Conservation (phyloP, 805 yeast genomes). For the Metschnikowia aberdeeniae region DNA sequence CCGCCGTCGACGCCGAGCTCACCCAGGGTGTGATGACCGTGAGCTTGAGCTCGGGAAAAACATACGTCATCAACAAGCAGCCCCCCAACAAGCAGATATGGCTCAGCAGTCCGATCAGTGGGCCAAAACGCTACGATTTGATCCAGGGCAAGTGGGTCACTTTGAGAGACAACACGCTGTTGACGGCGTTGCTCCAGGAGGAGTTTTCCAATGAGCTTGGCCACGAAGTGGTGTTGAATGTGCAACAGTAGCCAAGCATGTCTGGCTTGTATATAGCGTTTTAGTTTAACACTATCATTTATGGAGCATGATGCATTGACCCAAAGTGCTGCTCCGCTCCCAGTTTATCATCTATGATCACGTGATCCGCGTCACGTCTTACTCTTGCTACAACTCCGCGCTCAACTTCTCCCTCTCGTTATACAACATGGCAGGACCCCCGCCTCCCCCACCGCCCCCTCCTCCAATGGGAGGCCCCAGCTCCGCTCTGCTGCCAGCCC, state of each 20-base stretch:
- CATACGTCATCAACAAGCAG: slow-evolving; percentile 92
- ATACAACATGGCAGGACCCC: slow-evolving; percentile 38
- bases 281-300: too few relatives aligned
- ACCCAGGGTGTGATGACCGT: slow-evolving; percentile 85
- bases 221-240: slow-evolving; percentile 13
- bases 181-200: slow-evolving; percentile 31
- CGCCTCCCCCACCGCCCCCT: slow-evolving; percentile 35
- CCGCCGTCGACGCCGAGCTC: slow-evolving; percentile 71
- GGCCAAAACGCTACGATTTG: slow-evolving; percentile 76
- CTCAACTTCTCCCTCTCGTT: neutral
- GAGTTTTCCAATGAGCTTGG: slow-evolving; percentile 32
- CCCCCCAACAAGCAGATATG: slow-evolving; percentile 97
- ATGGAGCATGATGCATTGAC: too few relatives aligned
- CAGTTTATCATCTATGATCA: too few relatives aligned
- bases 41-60: slow-evolving; percentile 65
- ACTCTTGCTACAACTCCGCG: neutral
- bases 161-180: slow-evolving; percentile 52
- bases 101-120: slow-evolving; percentile 90
- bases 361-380: too few relatives aligned
- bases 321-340: too few relatives aligned
- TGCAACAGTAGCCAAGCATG: slow-evolving; percentile 7
- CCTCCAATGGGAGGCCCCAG: slow-evolving; percentile 21
- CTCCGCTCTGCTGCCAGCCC: slow-evolving; percentile 21
- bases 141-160: slow-evolving; percentile 76
- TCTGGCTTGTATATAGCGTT: too few relatives aligned